A percentile compares a stretch with the other conserved stretches of the same genome.
phyloP scores from a whole-genome alignment of 495 filamentous ascomycete genomes.

The Parathielavia appendiculata region DNA sequence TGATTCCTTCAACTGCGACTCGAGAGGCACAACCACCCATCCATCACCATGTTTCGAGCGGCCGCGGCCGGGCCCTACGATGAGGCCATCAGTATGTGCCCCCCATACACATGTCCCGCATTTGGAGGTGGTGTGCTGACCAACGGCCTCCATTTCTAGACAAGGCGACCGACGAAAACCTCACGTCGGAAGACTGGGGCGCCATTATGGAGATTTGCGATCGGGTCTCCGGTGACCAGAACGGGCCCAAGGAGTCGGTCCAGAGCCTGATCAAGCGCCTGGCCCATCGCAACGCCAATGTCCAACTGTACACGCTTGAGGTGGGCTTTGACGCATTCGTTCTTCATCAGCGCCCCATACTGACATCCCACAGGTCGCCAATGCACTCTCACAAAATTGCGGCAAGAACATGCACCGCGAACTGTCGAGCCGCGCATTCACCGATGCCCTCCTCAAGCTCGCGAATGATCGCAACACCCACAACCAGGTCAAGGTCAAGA shows the following conservation, averaged over 20 bases:
- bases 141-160: constrained; percentile 44
- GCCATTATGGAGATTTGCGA: constrained; percentile 98
- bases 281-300: constrained; percentile 96
- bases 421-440: constrained; percentile 89
- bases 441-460: constrained; percentile 84
- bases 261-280: constrained; percentile 92
- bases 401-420: constrained; percentile 88
- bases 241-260: constrained; percentile 83
- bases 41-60: constrained; percentile 47
- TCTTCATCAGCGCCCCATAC: background rate
- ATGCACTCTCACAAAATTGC: constrained; percentile 93
- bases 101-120: background rate
- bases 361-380: constrained; percentile 58
- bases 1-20: background rate
- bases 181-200: constrained; percentile 98
- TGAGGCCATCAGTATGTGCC: constrained; percentile 46
- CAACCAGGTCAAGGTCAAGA: constrained; percentile 93
- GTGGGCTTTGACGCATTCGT: constrained; percentile 39
- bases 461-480: constrained; percentile 94
- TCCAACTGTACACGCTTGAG: constrained; percentile 97
- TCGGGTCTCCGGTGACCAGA: constrained; percentile 59
- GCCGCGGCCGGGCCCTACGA: constrained; percentile 48
- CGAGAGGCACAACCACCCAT: background rate
- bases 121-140: constrained; percentile 11
- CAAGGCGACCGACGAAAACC: constrained; percentile 97